Conservation (phyloP, 73 alveolate genomes). For the Urostyla sp. region DNA sequence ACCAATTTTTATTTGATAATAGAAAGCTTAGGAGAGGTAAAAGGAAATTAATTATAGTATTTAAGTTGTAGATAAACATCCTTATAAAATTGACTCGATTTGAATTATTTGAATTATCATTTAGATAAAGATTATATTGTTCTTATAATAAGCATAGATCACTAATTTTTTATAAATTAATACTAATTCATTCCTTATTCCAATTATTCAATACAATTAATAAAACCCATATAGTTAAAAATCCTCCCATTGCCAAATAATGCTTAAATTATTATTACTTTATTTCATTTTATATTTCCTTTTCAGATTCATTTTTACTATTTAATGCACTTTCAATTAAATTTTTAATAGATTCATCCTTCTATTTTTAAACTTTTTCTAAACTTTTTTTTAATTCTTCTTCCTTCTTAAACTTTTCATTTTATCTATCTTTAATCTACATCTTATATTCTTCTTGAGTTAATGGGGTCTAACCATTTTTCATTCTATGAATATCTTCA, state of each 20-base stretch:
- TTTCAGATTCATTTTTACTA: neutral
- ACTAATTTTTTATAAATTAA: neutral
- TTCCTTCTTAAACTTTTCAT: neutral
- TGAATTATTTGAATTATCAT: too few relatives aligned
- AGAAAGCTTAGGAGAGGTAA: too few relatives aligned
- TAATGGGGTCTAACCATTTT: constrained; percentile 59
- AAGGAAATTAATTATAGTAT: too few relatives aligned
- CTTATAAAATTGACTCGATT: too few relatives aligned
- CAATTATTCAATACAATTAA: constrained; percentile 21
- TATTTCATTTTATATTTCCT: neutral
- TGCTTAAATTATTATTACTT: constrained; percentile 17
- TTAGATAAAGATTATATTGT: too few relatives aligned
- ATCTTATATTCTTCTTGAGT: constrained; percentile 32
- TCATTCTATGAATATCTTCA: constrained; percentile 48
- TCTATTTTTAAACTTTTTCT: constrained; percentile 35
- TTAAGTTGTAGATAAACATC: too few relatives aligned
- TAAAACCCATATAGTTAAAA: constrained; percentile 18
- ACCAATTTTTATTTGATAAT: too few relatives aligned
- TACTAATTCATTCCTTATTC: neutral
- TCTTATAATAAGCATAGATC: neutral
- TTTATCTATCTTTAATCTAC: neutral
- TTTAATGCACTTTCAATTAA: constrained; percentile 3
- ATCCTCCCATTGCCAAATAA: constrained; percentile 39
- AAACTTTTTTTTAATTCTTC: constrained; percentile 36
- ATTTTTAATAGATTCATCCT: constrained; percentile 32